A percentile compares a stretch with the other conserved stretches of the same genome.
These are phyloP conservation scores for Orbilia ellipsospora DNA, from an alignment of 2,329 filamentous ascomycete genomes.

Conservation along the genomic window DNA sequence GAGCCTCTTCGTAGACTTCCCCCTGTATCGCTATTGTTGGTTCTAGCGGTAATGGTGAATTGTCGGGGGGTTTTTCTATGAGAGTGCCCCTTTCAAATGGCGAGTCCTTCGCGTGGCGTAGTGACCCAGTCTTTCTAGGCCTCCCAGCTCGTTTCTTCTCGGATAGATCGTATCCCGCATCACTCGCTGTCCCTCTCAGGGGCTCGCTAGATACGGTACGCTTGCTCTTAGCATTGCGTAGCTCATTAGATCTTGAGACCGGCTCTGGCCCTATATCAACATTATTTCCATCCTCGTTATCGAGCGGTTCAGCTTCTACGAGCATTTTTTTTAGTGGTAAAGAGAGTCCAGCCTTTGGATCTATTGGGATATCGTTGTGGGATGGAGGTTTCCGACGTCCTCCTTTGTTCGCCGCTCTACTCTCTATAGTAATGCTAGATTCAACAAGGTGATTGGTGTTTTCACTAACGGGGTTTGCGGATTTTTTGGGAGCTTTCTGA, in stretches of 20 bases:
- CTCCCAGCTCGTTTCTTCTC: slow-evolving; percentile 48
- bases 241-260: too few relatives aligned
- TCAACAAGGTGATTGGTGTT: neutral
- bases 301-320: too few relatives aligned
- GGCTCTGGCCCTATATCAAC: too few relatives aligned
- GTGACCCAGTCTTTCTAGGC: slow-evolving; percentile 21
- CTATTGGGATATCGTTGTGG: neutral
- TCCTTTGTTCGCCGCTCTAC: neutral
- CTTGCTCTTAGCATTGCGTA: too few relatives aligned
- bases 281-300: too few relatives aligned
- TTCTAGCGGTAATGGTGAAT: neutral
- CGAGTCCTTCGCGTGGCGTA: too few relatives aligned
- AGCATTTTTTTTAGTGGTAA: too few relatives aligned
- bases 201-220: neutral
- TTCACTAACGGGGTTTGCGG: neutral
- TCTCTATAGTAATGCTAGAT: neutral
- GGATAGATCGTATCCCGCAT: slow-evolving; percentile 30
- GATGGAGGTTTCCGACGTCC: neutral
- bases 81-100: neutral
- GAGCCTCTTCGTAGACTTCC: neutral
- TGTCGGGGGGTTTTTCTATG: neutral
- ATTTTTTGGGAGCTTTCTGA: neutral
- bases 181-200: neutral
- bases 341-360: neutral
- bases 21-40: neutral